Conservation (phyloP, 2,329 filamentous ascomycete genomes). For the Endothia cerciana region DNA sequence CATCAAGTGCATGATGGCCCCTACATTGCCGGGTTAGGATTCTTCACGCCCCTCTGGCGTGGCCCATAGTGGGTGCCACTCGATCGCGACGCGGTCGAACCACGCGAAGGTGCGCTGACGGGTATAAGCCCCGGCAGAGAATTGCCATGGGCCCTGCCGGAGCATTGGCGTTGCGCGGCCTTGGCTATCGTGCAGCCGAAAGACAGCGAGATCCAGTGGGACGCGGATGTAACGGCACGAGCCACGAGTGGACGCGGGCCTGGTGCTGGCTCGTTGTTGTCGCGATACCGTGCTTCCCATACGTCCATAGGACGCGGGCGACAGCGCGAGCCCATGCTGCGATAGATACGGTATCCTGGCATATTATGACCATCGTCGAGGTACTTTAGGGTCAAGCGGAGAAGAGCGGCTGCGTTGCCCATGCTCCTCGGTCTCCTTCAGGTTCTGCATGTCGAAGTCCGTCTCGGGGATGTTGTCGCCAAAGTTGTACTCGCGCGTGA, state of each 20-base stretch:
- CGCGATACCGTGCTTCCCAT: background rate
- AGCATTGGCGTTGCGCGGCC: conserved; percentile 11
- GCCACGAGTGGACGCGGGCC: background rate
- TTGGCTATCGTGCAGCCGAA: conserved; percentile 10
- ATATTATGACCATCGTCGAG: background rate
- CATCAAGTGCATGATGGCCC: background rate
- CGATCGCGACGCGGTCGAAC: conserved; percentile 10
- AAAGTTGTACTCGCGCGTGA: background rate
- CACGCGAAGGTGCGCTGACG: background rate
- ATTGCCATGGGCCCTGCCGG: conserved; percentile 5
- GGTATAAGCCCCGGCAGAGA: background rate
- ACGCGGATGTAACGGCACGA: background rate
- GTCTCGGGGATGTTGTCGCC: background rate
- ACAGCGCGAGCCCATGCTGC: conserved; percentile 6
- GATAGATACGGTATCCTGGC: background rate
- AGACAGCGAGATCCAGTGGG: conserved; percentile 1
- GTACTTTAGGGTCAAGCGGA: background rate
- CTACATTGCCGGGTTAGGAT: background rate
- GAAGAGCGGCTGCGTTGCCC: background rate
- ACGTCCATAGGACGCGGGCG: conserved; percentile 5
- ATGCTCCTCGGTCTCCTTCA: background rate
- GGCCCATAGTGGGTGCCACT: conserved; percentile 6
- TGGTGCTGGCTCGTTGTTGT: background rate
- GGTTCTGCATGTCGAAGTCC: no score
- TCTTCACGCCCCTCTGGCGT: background rate